These are phyloP conservation scores for Zymoseptoria pseudotritici DNA, from an alignment of 2,329 filamentous ascomycete species.

Conservation along the genomic window DNA sequence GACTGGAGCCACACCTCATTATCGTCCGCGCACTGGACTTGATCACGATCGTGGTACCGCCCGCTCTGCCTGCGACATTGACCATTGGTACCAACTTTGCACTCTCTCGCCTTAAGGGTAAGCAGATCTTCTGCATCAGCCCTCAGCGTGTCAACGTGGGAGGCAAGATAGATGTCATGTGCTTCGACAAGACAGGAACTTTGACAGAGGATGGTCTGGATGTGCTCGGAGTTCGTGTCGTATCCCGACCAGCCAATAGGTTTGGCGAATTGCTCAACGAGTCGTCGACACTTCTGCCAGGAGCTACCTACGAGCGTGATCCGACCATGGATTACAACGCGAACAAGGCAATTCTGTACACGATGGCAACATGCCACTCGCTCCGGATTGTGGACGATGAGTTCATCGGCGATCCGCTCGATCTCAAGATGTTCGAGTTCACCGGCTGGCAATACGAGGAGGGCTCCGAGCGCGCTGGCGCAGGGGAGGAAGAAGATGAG, in stretches of 20 bases:
- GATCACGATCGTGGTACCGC: slow-evolving; percentile 95
- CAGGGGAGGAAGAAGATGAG: slow-evolving; percentile 66
- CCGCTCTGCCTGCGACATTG: slow-evolving; percentile 85
- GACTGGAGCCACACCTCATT: slow-evolving; percentile 80
- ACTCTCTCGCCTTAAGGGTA: slow-evolving; percentile 72
- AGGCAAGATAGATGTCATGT: slow-evolving; percentile 91
- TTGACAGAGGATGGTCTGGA: slow-evolving; percentile 94
- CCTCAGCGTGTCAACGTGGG: slow-evolving; percentile 95
- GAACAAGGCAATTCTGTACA: slow-evolving; percentile 70
- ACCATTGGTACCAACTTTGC: slow-evolving; percentile 97
- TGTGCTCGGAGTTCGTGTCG: slow-evolving; percentile 78
- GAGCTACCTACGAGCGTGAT: slow-evolving; percentile 49
- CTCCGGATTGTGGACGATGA: slow-evolving; percentile 80
- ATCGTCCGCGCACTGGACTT: slow-evolving; percentile 86
- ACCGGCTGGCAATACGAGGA: slow-evolving; percentile 91
- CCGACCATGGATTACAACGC: slow-evolving; percentile 53
- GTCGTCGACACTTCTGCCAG: slow-evolving; percentile 51
- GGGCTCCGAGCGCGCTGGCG: slow-evolving; percentile 58
- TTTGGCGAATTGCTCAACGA: slow-evolving; percentile 73
- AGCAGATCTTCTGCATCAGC: slow-evolving; percentile 95
- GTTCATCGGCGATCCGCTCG: slow-evolving; percentile 84
- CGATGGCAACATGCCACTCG: slow-evolving; percentile 97
- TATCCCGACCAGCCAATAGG: slow-evolving; percentile 53
- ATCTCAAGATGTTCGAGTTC: slow-evolving; percentile 98
- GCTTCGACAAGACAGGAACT: slow-evolving; percentile 98